phyloP scores from a whole-genome alignment of 371 early-diverging fungal genomes.

The Rhizopus sp. region DNA sequence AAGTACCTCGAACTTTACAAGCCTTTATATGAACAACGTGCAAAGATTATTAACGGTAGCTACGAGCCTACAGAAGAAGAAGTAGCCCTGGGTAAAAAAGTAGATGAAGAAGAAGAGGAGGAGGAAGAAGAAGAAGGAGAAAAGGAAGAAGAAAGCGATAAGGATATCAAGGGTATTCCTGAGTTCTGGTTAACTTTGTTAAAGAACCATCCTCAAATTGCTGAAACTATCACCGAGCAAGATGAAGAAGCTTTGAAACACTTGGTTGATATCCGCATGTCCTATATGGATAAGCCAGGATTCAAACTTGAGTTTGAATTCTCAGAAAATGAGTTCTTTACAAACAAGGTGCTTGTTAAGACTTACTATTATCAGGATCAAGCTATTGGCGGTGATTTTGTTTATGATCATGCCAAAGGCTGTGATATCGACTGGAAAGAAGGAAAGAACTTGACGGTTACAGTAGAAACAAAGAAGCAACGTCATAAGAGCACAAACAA shows the following conservation, averaged over 20 bases:
- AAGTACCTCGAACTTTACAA: conserved; percentile 82
- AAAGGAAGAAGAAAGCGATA: conserved; percentile 34
- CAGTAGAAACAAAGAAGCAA: conserved; percentile 95
- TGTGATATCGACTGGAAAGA: conserved; percentile 93
- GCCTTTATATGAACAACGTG: conserved; percentile 88
- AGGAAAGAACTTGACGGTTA: conserved; percentile 90
- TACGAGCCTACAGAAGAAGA: conserved; percentile 89
- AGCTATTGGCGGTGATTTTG: conserved; percentile 73
- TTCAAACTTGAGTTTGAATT: conserved; percentile 94
- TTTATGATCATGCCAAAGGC: conserved; percentile 92
- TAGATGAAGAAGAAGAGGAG: conserved; percentile 58
- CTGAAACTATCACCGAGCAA: conserved; percentile 82
- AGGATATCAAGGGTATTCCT: conserved; percentile 64
- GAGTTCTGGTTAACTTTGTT: conserved; percentile 95
- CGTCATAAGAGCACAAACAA: conserved; percentile 97
- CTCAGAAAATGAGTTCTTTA: conserved; percentile 85
- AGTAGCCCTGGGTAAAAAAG: conserved; percentile 63
- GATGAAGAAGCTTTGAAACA: conserved; percentile 86
- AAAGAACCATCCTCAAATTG: conserved; percentile 80
- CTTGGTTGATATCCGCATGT: conserved; percentile 83
- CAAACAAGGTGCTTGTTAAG: conserved; percentile 85
- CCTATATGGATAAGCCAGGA: conserved; percentile 86
- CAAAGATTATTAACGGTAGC: conserved; percentile 71
- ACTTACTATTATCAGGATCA: conserved; percentile 85
- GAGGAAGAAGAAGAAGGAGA: conserved; percentile 49